Base-by-base conservation (phyloP, 371 early-diverging fungal genomes). In the Mortierella sp. region DNA sequence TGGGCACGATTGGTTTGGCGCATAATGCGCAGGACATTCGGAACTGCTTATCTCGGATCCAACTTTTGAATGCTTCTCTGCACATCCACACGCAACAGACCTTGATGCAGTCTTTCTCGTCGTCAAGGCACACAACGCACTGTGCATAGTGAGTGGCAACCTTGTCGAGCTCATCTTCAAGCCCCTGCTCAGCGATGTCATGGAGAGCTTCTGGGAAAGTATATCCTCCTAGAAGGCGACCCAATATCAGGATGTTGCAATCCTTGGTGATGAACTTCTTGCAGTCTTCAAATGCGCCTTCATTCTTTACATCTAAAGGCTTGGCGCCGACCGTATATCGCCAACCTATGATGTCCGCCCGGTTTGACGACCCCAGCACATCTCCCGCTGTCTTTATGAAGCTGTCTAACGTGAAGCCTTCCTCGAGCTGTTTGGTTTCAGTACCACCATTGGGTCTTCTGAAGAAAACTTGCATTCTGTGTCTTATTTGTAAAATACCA, bases 11-110 rank as follows among this genome's bases (percentile, higher is more conserved):
- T 33, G 64, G 47, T 64, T 74, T 59, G 45, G 69, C 58, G 65
- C 74, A 74, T 45, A 68, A 13, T 33, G 21, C 55, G 60, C 74
- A 74, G 40, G 69, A 68, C 43, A 64, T 41, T 60, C 68, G 63
- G 53, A 74, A 67, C 33, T 60, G 33, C 64, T 68, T 74, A 11
- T 50, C 68, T 59, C 58, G 47, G 1, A 74, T 50, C 74, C 74
- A 74, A 4, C 63, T 36, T 22, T 22, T 19, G 13, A 68, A 43
- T 22, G 68, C 69, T 45, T 64, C 69, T 57, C 62, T 52, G 62
- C 75, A 74, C 38, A 74, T 60, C 65, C 65, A 74, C 1, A 21
- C 48, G 13, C 75, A 74, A 40, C 75, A 74, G 36, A 36, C 62
- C 61, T 24, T 40, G 15, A 74, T 8, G 38, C 69, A 74, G 45